Evolutionary conservation across 305 asterid species (phyloP).

Genomic region (Fraxinus ornus): DNA sequence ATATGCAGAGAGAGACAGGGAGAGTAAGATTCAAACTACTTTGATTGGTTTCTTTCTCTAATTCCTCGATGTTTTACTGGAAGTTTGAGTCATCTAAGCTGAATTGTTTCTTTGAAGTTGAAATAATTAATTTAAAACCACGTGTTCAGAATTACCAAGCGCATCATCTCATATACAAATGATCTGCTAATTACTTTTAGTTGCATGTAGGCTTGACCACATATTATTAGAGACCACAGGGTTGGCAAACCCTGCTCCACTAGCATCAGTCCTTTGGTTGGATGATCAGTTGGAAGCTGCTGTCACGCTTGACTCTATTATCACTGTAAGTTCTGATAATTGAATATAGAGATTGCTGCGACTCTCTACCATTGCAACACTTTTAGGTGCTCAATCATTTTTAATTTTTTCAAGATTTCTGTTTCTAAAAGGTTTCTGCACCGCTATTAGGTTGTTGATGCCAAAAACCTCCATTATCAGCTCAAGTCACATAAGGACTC

Average conservation of each 20-base stretch:
- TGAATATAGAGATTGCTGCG: conserved; percentile 1
- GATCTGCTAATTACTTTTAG: conserved; percentile 6
- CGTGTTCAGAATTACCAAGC: not conserved
- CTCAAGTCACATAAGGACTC: conserved; percentile 63
- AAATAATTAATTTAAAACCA: not conserved
- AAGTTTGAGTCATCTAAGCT: not conserved
- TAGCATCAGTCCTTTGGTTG: conserved; percentile 97
- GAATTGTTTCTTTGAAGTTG: not conserved
- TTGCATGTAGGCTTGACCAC: conserved; percentile 76
- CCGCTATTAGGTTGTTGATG: conserved; percentile 77
- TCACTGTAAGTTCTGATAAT: conserved; percentile 65
- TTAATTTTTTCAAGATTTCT: conserved; percentile 2
- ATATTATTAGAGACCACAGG: conserved; percentile 95
- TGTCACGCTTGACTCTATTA: conserved; percentile 82
- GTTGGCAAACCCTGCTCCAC: conserved; percentile 96
- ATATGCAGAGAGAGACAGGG: not conserved
- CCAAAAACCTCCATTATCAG: conserved; percentile 89
- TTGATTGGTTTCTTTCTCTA: not conserved
- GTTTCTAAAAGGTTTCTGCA: conserved; percentile 18
- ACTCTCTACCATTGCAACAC: not conserved
- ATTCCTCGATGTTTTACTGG: not conserved
- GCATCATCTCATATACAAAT: not conserved
- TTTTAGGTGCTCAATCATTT: not conserved
- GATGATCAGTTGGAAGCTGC: conserved; percentile 94
- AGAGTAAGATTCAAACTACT: not conserved